These are phyloP conservation scores for Trichoderma brevicompactum DNA, from an alignment of 2,329 filamentous ascomycete genomes.

Conservation along the genomic window DNA sequence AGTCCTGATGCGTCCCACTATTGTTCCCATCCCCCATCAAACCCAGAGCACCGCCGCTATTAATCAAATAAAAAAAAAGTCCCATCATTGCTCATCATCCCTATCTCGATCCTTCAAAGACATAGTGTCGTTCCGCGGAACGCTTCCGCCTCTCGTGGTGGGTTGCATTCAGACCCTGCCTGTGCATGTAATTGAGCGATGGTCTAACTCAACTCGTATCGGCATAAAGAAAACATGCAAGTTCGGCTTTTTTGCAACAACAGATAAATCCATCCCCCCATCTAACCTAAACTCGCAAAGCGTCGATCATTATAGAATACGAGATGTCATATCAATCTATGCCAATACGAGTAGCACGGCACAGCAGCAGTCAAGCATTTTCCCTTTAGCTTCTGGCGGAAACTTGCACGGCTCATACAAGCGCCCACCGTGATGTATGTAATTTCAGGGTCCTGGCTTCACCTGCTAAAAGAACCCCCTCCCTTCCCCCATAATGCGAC, in stretches of 20 bases:
- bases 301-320: conserved; percentile 19
- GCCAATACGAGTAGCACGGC: not conserved
- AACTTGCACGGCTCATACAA: conserved; percentile 18
- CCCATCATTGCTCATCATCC: not conserved
- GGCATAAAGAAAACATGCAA: not conserved
- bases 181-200: not conserved
- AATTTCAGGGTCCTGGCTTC: conserved; percentile 7
- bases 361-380: conserved; percentile 14
- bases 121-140: conserved; percentile 2
- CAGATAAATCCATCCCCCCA: too few species aligned
- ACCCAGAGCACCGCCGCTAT: not conserved
- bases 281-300: not conserved
- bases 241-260: too few species aligned
- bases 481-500: conserved; percentile 5
- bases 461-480: not conserved
- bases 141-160: not conserved
- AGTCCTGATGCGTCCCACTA: not conserved
- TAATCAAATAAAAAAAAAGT: not conserved
- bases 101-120: conserved; percentile 18
- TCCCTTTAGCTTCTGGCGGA: not conserved
- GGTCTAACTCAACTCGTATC: conserved; percentile 1
- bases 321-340: conserved; percentile 4
- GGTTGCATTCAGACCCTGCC: not conserved
- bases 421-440: conserved; percentile 16
- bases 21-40: not conserved